Conservation (phyloP, 2,329 filamentous ascomycete species). For the Beauveria pseudobassiana region DNA sequence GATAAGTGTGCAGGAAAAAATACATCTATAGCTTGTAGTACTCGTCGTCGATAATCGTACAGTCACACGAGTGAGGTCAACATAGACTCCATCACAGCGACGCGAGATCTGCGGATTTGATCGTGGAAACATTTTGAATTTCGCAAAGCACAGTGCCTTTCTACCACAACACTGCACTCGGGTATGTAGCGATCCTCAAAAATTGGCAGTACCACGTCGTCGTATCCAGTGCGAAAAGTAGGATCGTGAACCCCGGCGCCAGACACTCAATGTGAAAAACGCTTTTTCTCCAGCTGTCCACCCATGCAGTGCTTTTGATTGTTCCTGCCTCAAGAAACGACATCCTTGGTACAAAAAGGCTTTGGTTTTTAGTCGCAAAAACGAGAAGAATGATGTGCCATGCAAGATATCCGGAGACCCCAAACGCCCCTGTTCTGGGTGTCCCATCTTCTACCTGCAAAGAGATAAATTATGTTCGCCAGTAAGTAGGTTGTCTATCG, state of each 20-base stretch:
- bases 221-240: conserved; percentile 29
- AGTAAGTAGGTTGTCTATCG: conserved; percentile 38
- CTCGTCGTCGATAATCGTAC: conserved; percentile 7
- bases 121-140: conserved; percentile 36
- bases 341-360: conserved; percentile 37
- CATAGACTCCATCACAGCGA: conserved; percentile 5
- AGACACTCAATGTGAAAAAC: conserved; percentile 48
- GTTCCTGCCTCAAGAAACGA: conserved; percentile 33
- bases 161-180: conserved; percentile 40
- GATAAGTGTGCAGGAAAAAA: neutral
- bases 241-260: conserved; percentile 27
- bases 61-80: neutral
- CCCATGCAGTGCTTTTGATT: conserved; percentile 42
- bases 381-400: conserved; percentile 44
- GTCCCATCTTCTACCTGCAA: conserved; percentile 69
- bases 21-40: neutral
- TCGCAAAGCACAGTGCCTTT: conserved; percentile 51
- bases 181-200: conserved; percentile 56
- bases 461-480: conserved; percentile 38
- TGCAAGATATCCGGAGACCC: conserved; percentile 77
- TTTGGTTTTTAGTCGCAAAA: conserved; percentile 30
- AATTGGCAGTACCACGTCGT: conserved; percentile 55
- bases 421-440: conserved; percentile 62
- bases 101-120: neutral
- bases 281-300: conserved; percentile 51